A percentile compares a stretch with the other conserved stretches of the same genome.
Evolutionary conservation across 257 asterid species (phyloP).

Genomic region (Gentiana macrophylla): DNA sequence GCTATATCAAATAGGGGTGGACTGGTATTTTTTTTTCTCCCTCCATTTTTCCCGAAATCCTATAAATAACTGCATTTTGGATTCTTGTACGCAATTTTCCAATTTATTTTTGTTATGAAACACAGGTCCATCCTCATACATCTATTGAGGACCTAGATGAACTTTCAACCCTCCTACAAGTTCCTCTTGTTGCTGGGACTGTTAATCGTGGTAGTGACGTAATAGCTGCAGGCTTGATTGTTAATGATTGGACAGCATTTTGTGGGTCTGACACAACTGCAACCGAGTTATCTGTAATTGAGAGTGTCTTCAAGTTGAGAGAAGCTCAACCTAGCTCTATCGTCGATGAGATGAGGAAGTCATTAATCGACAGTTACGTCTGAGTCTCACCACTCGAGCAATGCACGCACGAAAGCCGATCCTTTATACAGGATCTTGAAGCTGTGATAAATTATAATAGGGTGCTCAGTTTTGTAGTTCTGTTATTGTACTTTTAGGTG

Average conservation of each 20-base stretch:
- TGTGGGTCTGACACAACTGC: constrained; percentile 97
- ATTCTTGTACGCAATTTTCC: not conserved
- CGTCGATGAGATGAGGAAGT: constrained; percentile 80
- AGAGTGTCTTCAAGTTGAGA: constrained; percentile 75
- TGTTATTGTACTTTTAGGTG: too few relatives aligned
- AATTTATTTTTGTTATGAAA: not conserved
- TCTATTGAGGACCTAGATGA: constrained; percentile 85
- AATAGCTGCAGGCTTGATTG: constrained; percentile 65
- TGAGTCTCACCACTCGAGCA: constrained; percentile 12
- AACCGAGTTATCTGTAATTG: constrained; percentile 73
- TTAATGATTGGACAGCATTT: constrained; percentile 89
- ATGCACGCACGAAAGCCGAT: not conserved
- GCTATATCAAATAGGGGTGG: constrained; percentile 81
- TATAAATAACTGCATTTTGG: not conserved
- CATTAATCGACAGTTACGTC: constrained; percentile 68
- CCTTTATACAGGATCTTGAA: not conserved
- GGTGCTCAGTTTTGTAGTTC: too few relatives aligned
- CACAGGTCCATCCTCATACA: constrained; percentile 89
- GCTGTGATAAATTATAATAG: too few relatives aligned
- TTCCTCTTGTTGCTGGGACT: constrained; percentile 82
- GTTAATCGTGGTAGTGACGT: constrained; percentile 90
- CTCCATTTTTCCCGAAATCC: not conserved
- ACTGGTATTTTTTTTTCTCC: constrained; percentile 37
- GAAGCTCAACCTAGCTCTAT: constrained; percentile 79
- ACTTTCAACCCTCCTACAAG: constrained; percentile 86